Evolutionary conservation across 164 flowering plant species (phyloP), one percentile per base, ranked within the genome.

Genomic region (Nelumbo lutea): DNA sequence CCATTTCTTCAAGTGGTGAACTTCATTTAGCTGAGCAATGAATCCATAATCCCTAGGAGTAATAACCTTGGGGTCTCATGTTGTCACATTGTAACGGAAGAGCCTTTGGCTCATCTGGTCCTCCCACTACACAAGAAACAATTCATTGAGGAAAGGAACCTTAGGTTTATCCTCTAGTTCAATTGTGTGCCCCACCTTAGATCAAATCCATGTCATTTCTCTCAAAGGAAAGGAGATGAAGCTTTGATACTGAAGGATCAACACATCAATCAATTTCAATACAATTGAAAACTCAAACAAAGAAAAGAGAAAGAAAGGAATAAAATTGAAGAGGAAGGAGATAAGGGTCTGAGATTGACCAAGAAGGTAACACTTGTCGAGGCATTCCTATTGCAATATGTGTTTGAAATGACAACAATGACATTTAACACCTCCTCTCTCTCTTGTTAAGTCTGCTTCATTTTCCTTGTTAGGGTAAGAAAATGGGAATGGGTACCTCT

Each of bases 11-110:
- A 88, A 82, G 78, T 90, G 98, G 57, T 89, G 86, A 1, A 96
- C 98, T 69, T 87, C 91, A 42, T 92, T 92, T 80, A 92, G 83
- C 79, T 92, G 98, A 0, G 95, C 96, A 51, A 92, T 78, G 69
- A 92, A 90, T 51, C 96, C 93, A 71, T 73, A 75, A 3, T 75
- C 46, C n/a, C 97, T 91, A 5, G 86, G 86, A 65, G 27, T 27
- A 27, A 89, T 87, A 41, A 88, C 82, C 88, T 88, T 91, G 45
- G 89, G 85, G 52, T 88, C 88, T 42, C 91, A 91, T 6, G 82
- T 70, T 50, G 95, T 89, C 40, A 91, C 97, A 77, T 91, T 93
- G 57, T 90, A 89, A 59, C 93, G 87, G 70, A 91, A 91, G 7
- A 91, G 85, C 11, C 96, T 96, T 59, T 81, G 65, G 57, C 71